Evolutionary conservation across 176 grass and related monocot species (phyloP).

Genomic region (Tuctoria greenei): DNA sequence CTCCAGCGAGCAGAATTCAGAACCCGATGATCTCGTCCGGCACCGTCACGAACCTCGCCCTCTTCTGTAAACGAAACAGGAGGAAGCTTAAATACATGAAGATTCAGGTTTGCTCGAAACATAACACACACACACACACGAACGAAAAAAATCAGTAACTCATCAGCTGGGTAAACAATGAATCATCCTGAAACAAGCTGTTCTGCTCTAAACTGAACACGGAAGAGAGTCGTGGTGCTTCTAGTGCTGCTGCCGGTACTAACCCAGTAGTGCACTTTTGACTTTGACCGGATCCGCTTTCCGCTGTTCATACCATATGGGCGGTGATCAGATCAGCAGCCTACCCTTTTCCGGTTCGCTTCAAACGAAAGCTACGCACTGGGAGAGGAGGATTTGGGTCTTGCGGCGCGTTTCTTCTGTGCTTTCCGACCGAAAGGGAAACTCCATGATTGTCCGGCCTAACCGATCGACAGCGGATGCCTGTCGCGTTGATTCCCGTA

Average conservation of each 20-base stretch:
- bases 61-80: constrained; percentile 50
- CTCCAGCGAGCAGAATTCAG: not conserved
- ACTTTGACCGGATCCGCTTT: not conserved
- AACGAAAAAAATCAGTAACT: too few species aligned
- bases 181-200: not conserved
- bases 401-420: too few species aligned
- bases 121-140: not conserved
- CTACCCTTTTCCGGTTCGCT: not conserved
- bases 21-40: constrained; percentile 79
- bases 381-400: not conserved
- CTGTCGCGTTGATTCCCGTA: too few species aligned
- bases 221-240: not conserved
- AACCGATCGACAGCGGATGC: not conserved
- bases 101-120: not conserved
- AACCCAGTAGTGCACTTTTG: not conserved
- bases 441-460: constrained; percentile 22
- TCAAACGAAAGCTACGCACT: not conserved
- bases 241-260: not conserved
- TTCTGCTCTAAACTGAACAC: too few species aligned
- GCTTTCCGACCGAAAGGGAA: not conserved
- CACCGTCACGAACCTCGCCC: constrained; percentile 59
- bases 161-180: not conserved
- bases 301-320: not conserved
- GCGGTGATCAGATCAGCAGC: not conserved
- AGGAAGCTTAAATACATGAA: not conserved